A percentile compares a stretch with the other conserved stretches of the same genome.
Evolutionary conservation across 495 filamentous ascomycete species (phyloP).

Genomic region (Clavariopsis aquatica): DNA sequence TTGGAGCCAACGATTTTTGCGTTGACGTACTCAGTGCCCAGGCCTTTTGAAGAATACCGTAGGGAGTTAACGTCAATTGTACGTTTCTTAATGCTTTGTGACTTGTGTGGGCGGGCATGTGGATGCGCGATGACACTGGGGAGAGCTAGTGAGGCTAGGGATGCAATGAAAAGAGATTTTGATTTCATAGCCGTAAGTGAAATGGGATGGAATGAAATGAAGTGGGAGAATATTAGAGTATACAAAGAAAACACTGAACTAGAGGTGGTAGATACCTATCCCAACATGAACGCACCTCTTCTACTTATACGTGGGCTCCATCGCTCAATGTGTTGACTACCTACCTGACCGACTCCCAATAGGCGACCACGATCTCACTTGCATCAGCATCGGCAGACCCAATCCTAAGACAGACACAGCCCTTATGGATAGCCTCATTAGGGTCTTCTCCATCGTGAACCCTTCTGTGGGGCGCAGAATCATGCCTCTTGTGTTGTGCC

Average conservation of each 20-base stretch:
- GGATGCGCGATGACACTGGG: conserved; percentile 1
- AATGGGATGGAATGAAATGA: neutral
- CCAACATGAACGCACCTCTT: neutral
- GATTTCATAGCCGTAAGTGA: conserved; percentile 3
- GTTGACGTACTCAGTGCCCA: conserved; percentile 10
- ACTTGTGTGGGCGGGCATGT: neutral
- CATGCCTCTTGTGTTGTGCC: neutral
- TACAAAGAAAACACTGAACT: neutral
- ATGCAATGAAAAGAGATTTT: conserved; percentile 2
- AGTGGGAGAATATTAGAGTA: too few relatives aligned
- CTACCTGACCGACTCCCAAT: neutral
- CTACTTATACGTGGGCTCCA: neutral
- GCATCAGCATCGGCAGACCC: neutral
- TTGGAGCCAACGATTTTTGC: neutral
- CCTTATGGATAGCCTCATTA: neutral
- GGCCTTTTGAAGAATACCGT: neutral
- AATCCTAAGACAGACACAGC: neutral
- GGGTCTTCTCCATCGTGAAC: neutral
- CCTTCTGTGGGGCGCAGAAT: neutral
- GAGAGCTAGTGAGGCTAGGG: conserved; percentile 8
- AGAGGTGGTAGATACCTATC: neutral
- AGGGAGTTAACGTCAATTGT: conserved; percentile 3
- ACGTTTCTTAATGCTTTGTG: neutral
- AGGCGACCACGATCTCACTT: neutral
- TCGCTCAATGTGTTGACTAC: neutral